These are phyloP conservation scores for Nothophoma quercina DNA, from an alignment of 2,329 filamentous ascomycete genomes.

Conservation along the genomic window DNA sequence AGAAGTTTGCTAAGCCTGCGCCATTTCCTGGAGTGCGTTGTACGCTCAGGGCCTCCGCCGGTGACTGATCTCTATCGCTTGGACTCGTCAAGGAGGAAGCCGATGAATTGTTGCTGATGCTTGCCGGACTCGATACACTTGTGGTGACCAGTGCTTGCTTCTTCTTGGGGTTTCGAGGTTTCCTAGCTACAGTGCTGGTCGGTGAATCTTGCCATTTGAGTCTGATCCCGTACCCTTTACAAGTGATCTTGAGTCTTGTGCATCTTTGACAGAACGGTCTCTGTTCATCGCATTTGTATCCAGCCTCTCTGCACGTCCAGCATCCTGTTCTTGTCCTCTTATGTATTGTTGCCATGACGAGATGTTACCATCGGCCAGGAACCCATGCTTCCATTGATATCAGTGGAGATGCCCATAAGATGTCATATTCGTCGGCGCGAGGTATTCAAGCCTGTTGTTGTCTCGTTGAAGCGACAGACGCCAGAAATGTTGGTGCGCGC, in stretches of 20 bases:
- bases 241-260: constrained; percentile 36
- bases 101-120: constrained; percentile 24
- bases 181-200: constrained; percentile 19
- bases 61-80: constrained; percentile 10
- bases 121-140: constrained; percentile 22
- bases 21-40: constrained; percentile 14
- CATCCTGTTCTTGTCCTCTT: constrained; percentile 42
- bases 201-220: constrained; percentile 39
- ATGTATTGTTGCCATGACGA: constrained; percentile 29
- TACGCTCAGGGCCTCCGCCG: constrained; percentile 15
- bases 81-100: constrained; percentile 11
- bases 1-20: constrained; percentile 21
- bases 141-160: constrained; percentile 16
- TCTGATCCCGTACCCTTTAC: constrained; percentile 41
- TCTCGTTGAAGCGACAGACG: not conserved
- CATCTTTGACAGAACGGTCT: constrained; percentile 41
- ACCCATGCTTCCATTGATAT: constrained; percentile 13
- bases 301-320: constrained; percentile 44
- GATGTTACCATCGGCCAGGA: not conserved
- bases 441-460: no score
- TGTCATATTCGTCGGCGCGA: no score
- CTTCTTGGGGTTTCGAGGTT: constrained; percentile 25
- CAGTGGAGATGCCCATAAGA: no score
- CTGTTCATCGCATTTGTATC: constrained; percentile 45
- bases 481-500: not conserved